Evolutionary conservation across 148 eudicot genomes (phyloP).

Genomic region (Pouteria glomerata): DNA sequence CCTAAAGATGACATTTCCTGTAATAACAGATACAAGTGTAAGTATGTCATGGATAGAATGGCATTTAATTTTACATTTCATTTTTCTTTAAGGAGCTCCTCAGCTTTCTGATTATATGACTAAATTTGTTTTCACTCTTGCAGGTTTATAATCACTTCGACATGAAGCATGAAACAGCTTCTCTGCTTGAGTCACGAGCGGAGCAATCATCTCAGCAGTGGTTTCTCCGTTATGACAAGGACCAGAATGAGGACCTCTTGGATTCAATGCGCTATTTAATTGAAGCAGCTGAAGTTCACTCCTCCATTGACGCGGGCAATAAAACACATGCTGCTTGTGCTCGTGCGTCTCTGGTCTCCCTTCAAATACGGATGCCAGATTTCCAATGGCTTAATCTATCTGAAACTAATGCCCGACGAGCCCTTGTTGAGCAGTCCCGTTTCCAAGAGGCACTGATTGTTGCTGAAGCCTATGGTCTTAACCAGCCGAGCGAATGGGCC

Average conservation of each 20-base stretch:
- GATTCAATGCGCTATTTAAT: conserved; percentile 86
- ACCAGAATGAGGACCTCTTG: conserved; percentile 89
- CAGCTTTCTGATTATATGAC: neutral
- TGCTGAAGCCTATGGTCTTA: conserved; percentile 91
- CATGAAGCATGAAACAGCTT: conserved; percentile 92
- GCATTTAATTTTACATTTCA: neutral
- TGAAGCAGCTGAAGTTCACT: conserved; percentile 94
- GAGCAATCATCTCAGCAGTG: conserved; percentile 66
- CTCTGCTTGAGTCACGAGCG: conserved; percentile 79
- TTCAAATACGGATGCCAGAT: conserved; percentile 98
- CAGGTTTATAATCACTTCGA: conserved; percentile 97
- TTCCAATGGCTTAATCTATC: conserved; percentile 73
- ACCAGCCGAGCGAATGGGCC: conserved; percentile 98
- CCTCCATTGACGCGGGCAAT: conserved; percentile 93
- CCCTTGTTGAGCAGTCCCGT: conserved; percentile 80
- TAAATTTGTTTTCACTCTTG: conserved; percentile 13
- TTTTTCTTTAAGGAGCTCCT: neutral
- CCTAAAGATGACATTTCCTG: neutral
- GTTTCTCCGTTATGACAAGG: conserved; percentile 67
- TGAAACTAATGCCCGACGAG: conserved; percentile 80
- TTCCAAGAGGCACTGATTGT: conserved; percentile 96
- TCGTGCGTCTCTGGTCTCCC: conserved; percentile 88
- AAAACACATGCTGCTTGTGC: conserved; percentile 81
- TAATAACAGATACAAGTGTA: neutral
- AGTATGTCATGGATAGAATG: neutral